These are phyloP conservation scores for Haberlea rhodopensis DNA, from an alignment of 257 asterid species.

Conservation along the genomic window DNA sequence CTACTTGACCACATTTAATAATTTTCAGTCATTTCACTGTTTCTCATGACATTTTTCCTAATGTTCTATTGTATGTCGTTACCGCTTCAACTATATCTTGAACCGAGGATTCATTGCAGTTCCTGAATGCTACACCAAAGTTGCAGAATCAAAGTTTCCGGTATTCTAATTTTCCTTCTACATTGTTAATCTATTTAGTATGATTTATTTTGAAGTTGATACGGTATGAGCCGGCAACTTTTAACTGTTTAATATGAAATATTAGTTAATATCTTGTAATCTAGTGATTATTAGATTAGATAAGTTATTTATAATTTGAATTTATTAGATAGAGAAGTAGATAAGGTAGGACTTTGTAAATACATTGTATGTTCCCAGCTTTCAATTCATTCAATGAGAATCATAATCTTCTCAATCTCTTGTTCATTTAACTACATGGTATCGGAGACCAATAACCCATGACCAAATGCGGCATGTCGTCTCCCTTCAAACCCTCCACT, in stretches of 20 bases:
- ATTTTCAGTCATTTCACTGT: conserved; percentile 6
- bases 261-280: too few relatives aligned
- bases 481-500: too few relatives aligned
- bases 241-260: conserved; percentile 20
- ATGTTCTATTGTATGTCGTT: conserved; percentile 8
- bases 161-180: conserved; percentile 37
- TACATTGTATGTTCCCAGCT: too few relatives aligned
- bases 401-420: too few relatives aligned
- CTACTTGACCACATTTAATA: background rate
- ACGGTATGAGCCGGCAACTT: conserved; percentile 17
- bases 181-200: conserved; percentile 10
- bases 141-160: conserved; percentile 83
- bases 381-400: too few relatives aligned
- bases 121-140: conserved; percentile 67
- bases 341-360: too few relatives aligned
- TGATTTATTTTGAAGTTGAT: conserved; percentile 18
- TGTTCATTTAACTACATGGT: too few relatives aligned
- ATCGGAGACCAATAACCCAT: too few relatives aligned
- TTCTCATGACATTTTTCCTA: conserved; percentile 18
- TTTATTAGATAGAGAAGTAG: too few relatives aligned
- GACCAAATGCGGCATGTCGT: too few relatives aligned
- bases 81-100: conserved; percentile 17
- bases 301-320: too few relatives aligned
- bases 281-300: too few relatives aligned
- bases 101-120: conserved; percentile 50